phyloP scores from a whole-genome alignment of 2,329 filamentous ascomycete genomes.

The Trichoderma cornu-damae region DNA sequence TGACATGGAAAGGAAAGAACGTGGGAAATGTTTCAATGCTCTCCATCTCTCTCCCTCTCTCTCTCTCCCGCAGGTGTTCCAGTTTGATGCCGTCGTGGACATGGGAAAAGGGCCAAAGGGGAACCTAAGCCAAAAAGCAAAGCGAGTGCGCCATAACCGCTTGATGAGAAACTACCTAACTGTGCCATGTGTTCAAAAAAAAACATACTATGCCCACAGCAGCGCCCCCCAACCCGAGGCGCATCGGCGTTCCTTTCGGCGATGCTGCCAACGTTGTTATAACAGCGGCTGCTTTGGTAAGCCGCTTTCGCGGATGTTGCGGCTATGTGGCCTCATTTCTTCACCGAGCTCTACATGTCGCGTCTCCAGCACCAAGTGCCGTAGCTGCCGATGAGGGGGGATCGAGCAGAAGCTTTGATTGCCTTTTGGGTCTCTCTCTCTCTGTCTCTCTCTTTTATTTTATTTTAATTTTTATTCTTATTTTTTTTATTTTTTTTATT shows the following conservation, averaged over 20 bases:
- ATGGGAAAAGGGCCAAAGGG: too few species aligned
- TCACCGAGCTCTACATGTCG: slow-evolving; percentile 17
- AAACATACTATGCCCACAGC: too few species aligned
- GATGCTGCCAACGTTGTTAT: not conserved
- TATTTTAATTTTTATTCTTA: not conserved
- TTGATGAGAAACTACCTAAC: too few species aligned
- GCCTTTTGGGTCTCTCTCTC: not conserved
- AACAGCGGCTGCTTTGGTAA: not conserved
- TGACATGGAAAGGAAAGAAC: too few species aligned
- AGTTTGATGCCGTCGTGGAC: too few species aligned
- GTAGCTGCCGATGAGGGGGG: slow-evolving; percentile 27
- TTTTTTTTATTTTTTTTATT: not conserved
- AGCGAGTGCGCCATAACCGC: too few species aligned
- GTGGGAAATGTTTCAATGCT: too few species aligned
- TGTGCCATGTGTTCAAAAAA: too few species aligned
- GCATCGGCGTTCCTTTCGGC: not conserved
- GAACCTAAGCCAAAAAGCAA: too few species aligned
- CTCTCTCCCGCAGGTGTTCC: too few species aligned
- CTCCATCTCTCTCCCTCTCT: too few species aligned
- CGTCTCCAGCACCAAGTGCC: slow-evolving; percentile 28
- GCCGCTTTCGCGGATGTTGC: slow-evolving; percentile 26
- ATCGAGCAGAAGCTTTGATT: slow-evolving; percentile 4
- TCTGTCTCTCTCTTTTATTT: not conserved
- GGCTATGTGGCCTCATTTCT: slow-evolving; percentile 25
- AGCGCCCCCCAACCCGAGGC: too few species aligned